phyloP scores from a whole-genome alignment of 2,329 filamentous ascomycete species.

The Lasiodiplodia theobromae region DNA sequence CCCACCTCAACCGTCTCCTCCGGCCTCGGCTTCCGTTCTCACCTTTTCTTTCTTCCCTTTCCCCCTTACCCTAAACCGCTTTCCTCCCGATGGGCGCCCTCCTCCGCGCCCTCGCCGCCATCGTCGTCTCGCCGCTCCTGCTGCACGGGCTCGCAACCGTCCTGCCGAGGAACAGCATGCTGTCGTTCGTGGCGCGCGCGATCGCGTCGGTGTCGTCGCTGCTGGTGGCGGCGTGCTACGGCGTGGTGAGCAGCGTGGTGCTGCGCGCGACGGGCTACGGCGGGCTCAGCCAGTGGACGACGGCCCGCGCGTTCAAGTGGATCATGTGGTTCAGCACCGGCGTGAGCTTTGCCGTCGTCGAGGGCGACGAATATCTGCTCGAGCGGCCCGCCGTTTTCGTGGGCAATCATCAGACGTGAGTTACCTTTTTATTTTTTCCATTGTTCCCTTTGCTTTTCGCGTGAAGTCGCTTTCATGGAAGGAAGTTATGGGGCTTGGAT shows the following conservation, averaged over 20 bases:
- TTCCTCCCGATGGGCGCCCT: conserved; percentile 21
- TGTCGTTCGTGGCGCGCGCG: conserved; percentile 71
- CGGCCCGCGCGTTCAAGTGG: conserved; percentile 80
- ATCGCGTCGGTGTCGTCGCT: conserved; percentile 52
- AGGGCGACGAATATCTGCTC: conserved; percentile 46
- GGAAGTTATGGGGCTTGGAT: not conserved
- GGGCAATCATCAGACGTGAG: conserved; percentile 86
- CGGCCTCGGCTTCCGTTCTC: too few species aligned
- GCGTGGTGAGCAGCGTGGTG: conserved; percentile 74
- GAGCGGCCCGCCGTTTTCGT: conserved; percentile 85
- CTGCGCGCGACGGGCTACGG: conserved; percentile 76
- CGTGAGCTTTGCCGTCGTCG: conserved; percentile 76
- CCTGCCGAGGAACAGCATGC: conserved; percentile 30
- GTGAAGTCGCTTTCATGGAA: not conserved
- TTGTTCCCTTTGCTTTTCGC: not conserved
- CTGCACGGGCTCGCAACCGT: conserved; percentile 11
- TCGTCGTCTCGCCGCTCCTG: conserved; percentile 26
- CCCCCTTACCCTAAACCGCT: not conserved
- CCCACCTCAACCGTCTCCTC: not conserved
- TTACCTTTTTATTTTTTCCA: conserved; percentile 28
- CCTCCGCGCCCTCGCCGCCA: conserved; percentile 12
- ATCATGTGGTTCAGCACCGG: conserved; percentile 78
- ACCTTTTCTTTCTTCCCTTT: not conserved
- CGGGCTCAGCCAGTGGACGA: conserved; percentile 84
- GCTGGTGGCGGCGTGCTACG: conserved; percentile 67